These are phyloP conservation scores for Trifolium subterraneum DNA, from an alignment of 306 rosid genomes.

Conservation along the genomic window DNA sequence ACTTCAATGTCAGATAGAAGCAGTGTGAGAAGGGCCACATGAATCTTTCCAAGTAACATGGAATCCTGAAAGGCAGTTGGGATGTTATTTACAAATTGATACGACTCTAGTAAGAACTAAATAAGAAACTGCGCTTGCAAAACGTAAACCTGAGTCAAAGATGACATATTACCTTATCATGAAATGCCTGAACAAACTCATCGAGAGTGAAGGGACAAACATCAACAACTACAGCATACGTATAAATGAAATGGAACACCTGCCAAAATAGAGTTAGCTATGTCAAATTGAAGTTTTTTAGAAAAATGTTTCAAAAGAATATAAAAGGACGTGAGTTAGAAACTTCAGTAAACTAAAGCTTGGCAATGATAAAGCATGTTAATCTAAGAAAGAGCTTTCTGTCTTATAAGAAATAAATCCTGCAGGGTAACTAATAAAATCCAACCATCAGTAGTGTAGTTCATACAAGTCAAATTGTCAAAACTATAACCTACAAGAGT, in stretches of 20 bases:
- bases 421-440: constrained; percentile 35
- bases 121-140: constrained; percentile 25
- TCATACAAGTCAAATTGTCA: constrained; percentile 26
- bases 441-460: constrained; percentile 17
- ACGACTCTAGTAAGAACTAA: constrained; percentile 30
- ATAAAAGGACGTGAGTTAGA: constrained; percentile 20
- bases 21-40: constrained; percentile 78
- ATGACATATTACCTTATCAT: constrained; percentile 76
- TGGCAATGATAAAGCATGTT: background rate
- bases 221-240: constrained; percentile 66
- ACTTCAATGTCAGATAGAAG: constrained; percentile 77
- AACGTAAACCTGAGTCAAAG: constrained; percentile 40
- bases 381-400: constrained; percentile 22
- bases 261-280: constrained; percentile 48
- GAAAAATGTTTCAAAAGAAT: constrained; percentile 21
- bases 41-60: constrained; percentile 82
- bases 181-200: constrained; percentile 92
- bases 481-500: constrained; percentile 2
- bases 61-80: constrained; percentile 64
- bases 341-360: constrained; percentile 1
- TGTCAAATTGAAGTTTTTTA: constrained; percentile 17
- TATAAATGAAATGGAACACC: constrained; percentile 93
- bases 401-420: constrained; percentile 26
- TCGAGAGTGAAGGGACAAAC: constrained; percentile 89
- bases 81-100: constrained; percentile 30